phyloP scores from a whole-genome alignment of 2,329 filamentous ascomycete genomes.

The Nigrospora sphaerica region DNA sequence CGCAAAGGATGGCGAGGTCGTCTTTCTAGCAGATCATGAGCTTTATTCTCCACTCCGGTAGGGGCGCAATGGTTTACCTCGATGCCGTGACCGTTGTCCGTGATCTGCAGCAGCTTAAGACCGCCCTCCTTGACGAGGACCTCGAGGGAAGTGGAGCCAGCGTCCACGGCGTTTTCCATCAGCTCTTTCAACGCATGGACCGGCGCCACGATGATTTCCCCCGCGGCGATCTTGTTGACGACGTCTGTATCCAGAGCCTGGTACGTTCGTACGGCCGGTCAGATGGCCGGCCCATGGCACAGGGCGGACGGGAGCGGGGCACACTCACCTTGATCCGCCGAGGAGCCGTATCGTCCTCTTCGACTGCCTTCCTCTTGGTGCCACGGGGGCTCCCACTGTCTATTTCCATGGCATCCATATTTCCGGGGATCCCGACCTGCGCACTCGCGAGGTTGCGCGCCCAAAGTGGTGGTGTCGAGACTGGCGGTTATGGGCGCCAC shows the following conservation, averaged over 20 bases:
- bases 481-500: too few relatives aligned
- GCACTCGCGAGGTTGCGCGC: too few relatives aligned
- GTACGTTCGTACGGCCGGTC: background rate
- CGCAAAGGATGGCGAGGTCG: slow-evolving; percentile 84
- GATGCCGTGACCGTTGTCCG: slow-evolving; percentile 94
- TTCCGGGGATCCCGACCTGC: too few relatives aligned
- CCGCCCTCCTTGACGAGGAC: slow-evolving; percentile 92
- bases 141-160: slow-evolving; percentile 87
- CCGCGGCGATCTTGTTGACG: slow-evolving; percentile 96
- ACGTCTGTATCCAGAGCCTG: slow-evolving; percentile 89
- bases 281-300: too few relatives aligned
- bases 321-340: slow-evolving; percentile 40
- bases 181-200: slow-evolving; percentile 95
- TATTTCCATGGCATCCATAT: slow-evolving; percentile 34
- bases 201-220: slow-evolving; percentile 95
- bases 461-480: too few relatives aligned
- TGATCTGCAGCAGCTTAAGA: slow-evolving; percentile 90
- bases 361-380: slow-evolving; percentile 42
- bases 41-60: too few relatives aligned
- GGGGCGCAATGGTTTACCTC: slow-evolving; percentile 50
- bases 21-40: slow-evolving; percentile 57
- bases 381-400: slow-evolving; percentile 28
- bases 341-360: slow-evolving; percentile 23
- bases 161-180: slow-evolving; percentile 95
- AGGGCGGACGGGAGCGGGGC: background rate